Evolutionary conservation across 2,329 filamentous ascomycete species (phyloP).

Genomic region (Taxawa tesnikishii): DNA sequence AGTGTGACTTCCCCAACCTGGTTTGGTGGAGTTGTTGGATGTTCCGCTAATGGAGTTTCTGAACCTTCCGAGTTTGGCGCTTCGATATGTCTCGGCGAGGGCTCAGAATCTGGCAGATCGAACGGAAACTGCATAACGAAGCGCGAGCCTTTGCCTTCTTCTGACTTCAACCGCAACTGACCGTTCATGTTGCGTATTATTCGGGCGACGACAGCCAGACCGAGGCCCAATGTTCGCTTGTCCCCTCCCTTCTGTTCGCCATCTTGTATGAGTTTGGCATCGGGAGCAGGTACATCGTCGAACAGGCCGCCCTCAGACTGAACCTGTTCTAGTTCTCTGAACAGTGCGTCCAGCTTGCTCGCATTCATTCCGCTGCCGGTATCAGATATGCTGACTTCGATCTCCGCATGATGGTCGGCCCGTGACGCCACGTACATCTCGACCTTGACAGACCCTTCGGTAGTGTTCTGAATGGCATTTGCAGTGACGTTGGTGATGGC

Average conservation of each 20-base stretch:
- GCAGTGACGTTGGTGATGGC: constrained; percentile 72
- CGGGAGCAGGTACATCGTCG: constrained; percentile 19
- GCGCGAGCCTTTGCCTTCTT: constrained; percentile 67
- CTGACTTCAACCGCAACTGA: constrained; percentile 72
- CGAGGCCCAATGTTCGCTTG: constrained; percentile 56
- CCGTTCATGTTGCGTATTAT: constrained; percentile 86
- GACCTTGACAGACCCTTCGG: constrained; percentile 53
- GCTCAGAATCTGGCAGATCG: constrained; percentile 39
- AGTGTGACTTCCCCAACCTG: constrained; percentile 47
- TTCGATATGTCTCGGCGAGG: constrained; percentile 10
- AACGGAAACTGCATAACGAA: constrained; percentile 76
- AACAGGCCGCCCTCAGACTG: constrained; percentile 40
- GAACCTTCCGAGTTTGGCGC: not conserved
- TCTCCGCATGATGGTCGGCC: constrained; percentile 40
- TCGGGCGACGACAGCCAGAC: constrained; percentile 76
- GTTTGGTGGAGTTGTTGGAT: constrained; percentile 8
- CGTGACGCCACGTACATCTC: constrained; percentile 53
- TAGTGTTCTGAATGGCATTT: constrained; percentile 74
- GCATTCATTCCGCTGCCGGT: constrained; percentile 55
- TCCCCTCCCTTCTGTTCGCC: constrained; percentile 15
- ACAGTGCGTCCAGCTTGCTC: constrained; percentile 45
- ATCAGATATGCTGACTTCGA: constrained; percentile 68
- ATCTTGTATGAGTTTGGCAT: constrained; percentile 16
- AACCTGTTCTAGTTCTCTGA: constrained; percentile 56
- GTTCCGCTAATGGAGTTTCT: not conserved